These are phyloP conservation scores for Colletotrichum sp. DNA, from an alignment of 2,329 filamentous ascomycete genomes.

Conservation along the genomic window DNA sequence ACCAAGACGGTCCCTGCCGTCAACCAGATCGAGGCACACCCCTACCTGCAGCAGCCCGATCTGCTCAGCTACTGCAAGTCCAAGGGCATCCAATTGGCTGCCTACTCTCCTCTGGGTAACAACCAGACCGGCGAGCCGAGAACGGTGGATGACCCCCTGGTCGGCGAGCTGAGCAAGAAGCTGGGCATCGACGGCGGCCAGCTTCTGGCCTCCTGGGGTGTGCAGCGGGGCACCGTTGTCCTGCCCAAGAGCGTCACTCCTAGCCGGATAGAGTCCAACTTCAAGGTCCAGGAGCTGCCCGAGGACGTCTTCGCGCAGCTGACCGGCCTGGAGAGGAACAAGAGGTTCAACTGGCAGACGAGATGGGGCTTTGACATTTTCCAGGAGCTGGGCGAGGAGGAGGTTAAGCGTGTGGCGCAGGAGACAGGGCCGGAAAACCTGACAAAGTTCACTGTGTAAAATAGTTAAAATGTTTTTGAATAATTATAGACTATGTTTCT, in stretches of 20 bases:
- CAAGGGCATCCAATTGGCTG: constrained; percentile 65
- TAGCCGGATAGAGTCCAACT: constrained; percentile 71
- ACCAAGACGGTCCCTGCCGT: constrained; percentile 63
- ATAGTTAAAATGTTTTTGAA: neutral
- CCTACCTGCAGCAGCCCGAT: constrained; percentile 67
- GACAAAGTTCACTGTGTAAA: constrained; percentile 35
- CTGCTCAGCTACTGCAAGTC: constrained; percentile 61
- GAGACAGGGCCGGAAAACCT: constrained; percentile 40
- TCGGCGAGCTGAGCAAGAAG: constrained; percentile 51
- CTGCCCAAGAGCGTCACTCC: constrained; percentile 75
- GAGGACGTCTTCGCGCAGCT: constrained; percentile 40
- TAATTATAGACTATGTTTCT: neutral
- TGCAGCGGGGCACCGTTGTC: constrained; percentile 70
- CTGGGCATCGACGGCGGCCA: constrained; percentile 44
- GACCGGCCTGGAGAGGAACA: constrained; percentile 43
- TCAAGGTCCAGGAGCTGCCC: constrained; percentile 41
- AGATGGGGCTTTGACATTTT: constrained; percentile 51
- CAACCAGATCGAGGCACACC: constrained; percentile 75
- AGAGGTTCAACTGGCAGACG: constrained; percentile 47
- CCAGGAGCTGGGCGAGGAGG: constrained; percentile 42
- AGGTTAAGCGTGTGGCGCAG: constrained; percentile 35
- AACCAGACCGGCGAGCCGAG: constrained; percentile 49
- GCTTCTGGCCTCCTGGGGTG: constrained; percentile 61
- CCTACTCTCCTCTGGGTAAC: constrained; percentile 70
- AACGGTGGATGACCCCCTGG: constrained; percentile 52